Evolutionary conservation across 352 stramenopile genomes (phyloP).

Genomic region (Pelagophyceae sp.): DNA sequence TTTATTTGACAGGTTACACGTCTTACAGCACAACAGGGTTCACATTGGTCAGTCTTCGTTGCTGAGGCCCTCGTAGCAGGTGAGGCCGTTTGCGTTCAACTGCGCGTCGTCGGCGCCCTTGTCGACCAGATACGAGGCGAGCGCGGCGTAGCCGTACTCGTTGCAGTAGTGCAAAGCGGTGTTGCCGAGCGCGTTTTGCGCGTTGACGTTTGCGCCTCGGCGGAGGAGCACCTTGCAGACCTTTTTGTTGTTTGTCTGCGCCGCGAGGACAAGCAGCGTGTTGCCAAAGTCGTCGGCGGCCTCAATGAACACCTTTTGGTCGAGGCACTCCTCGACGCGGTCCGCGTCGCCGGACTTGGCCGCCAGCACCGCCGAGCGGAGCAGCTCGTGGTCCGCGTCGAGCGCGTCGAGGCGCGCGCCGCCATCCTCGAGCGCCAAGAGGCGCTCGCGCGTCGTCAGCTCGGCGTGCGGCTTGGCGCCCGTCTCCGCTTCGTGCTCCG

Average conservation of each 20-base stretch:
- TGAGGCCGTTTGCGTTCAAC: constrained; percentile 75
- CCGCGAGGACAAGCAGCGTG: constrained; percentile 83
- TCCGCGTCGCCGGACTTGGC: constrained; percentile 48
- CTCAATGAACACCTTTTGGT: constrained; percentile 74
- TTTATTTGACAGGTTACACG: too few relatives aligned
- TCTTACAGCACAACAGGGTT: too few relatives aligned
- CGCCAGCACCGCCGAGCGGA: constrained; percentile 37
- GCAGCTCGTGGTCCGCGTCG: constrained; percentile 11
- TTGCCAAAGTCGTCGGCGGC: constrained; percentile 84
- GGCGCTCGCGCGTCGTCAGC: neutral
- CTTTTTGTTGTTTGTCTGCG: constrained; percentile 86
- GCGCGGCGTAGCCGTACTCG: constrained; percentile 75
- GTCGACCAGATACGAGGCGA: constrained; percentile 81
- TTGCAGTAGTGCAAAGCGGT: constrained; percentile 87
- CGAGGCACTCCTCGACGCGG: constrained; percentile 70
- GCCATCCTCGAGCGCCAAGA: neutral
- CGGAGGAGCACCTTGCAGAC: constrained; percentile 85
- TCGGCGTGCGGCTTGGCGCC: neutral
- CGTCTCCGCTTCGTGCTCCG: neutral
- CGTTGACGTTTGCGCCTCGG: constrained; percentile 80
- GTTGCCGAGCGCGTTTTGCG: constrained; percentile 87
- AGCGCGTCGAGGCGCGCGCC: neutral
- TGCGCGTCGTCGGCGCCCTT: constrained; percentile 85
- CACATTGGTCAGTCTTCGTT: neutral
- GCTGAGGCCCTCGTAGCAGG: constrained; percentile 80